Conservation (phyloP, 192 early-diverging fungal species). For the Coemansia sp. region DNA sequence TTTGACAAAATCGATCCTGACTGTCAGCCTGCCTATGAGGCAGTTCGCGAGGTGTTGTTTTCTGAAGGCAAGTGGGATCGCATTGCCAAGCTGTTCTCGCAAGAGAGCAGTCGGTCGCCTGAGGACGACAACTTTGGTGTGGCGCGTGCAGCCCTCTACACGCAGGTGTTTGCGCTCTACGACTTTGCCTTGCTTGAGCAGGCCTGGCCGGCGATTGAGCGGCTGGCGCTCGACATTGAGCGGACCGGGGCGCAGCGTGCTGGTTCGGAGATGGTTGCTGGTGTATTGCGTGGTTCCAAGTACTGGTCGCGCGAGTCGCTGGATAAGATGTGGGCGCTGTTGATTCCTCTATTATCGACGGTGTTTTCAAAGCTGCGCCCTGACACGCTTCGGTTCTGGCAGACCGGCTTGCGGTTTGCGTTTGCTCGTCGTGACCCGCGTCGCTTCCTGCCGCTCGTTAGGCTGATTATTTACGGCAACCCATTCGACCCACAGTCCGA, state of each 20-base stretch:
- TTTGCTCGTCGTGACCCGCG: constrained; percentile 77
- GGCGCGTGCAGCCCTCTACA: constrained; percentile 65
- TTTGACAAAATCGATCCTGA: constrained; percentile 62
- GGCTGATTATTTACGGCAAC: constrained; percentile 63
- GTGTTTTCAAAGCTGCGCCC: constrained; percentile 69
- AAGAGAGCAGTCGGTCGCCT: constrained; percentile 66
- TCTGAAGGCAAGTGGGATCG: constrained; percentile 70
- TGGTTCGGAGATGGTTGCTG: constrained; percentile 76
- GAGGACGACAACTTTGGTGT: constrained; percentile 69
- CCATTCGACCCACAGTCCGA: constrained; percentile 73
- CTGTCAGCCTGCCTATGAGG: constrained; percentile 61
- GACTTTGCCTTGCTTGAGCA: constrained; percentile 62
- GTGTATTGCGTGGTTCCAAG: constrained; percentile 85
- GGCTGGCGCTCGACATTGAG: constrained; percentile 57
- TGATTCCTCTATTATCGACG: constrained; percentile 64
- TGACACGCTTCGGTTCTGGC: constrained; percentile 81
- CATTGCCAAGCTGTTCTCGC: constrained; percentile 64
- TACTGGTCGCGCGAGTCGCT: constrained; percentile 69
- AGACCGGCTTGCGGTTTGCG: constrained; percentile 64
- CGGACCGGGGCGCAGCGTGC: constrained; percentile 82
- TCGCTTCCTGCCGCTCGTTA: constrained; percentile 74
- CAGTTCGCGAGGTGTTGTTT: constrained; percentile 59
- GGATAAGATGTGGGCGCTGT: constrained; percentile 68
- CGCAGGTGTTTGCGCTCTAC: constrained; percentile 71
- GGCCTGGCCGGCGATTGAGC: constrained; percentile 61